These are phyloP conservation scores for Sarocladium brachiariae DNA, from an alignment of 2,329 filamentous ascomycete genomes.

Conservation along the genomic window DNA sequence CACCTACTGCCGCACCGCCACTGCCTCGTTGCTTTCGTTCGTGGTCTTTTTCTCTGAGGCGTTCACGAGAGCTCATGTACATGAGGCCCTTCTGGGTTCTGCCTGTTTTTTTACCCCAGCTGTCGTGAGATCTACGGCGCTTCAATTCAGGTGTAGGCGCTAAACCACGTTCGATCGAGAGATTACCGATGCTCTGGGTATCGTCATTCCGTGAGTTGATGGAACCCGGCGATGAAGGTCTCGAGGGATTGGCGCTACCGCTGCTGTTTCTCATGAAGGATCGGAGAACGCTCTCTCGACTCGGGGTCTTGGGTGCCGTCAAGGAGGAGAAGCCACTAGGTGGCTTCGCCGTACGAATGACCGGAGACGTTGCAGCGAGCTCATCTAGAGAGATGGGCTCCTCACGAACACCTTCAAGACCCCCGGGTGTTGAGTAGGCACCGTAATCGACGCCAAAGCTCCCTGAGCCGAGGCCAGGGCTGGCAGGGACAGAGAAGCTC, in stretches of 20 bases:
- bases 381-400: conserved; percentile 47
- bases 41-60: conserved; percentile 53
- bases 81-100: conserved; percentile 53
- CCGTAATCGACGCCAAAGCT: conserved; percentile 71
- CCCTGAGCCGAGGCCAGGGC: conserved; percentile 33
- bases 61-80: conserved; percentile 69
- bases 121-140: conserved; percentile 50
- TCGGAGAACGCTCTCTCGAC: conserved; percentile 47
- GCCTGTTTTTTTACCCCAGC: conserved; percentile 52
- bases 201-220: conserved; percentile 50
- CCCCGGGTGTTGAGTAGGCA: conserved; percentile 44
- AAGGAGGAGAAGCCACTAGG: conserved; percentile 68
- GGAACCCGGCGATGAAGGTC: conserved; percentile 55
- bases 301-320: conserved; percentile 54
- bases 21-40: conserved; percentile 49
- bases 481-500: conserved; percentile 31
- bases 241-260: conserved; percentile 29
- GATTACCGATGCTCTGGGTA: conserved; percentile 54
- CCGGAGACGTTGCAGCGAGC: conserved; percentile 57
- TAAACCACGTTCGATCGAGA: conserved; percentile 54
- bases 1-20: conserved; percentile 13
- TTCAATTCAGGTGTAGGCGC: conserved; percentile 42
- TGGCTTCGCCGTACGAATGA: conserved; percentile 75
- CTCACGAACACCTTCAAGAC: conserved; percentile 38
- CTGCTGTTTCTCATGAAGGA: conserved; percentile 50